Evolutionary conservation across 1,284 basidiomycete genomes (phyloP), one percentile per base, ranked within the genome.

Genomic region (Pterulicium gracile): DNA sequence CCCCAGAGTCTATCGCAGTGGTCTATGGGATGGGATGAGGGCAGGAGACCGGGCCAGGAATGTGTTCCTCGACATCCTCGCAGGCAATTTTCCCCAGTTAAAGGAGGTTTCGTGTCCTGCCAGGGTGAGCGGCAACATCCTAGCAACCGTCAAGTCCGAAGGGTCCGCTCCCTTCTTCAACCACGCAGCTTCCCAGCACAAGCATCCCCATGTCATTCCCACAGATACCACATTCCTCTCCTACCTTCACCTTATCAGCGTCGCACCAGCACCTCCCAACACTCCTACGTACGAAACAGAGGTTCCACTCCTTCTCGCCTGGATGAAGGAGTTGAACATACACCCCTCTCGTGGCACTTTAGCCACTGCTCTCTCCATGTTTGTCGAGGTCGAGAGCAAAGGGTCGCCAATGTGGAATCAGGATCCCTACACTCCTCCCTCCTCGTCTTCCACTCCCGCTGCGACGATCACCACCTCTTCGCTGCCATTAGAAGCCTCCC

Each of bases 291-390:
- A 67, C 1, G 65, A 73, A 2, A 58, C 63, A 0, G 79, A 86
- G 56, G 80, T 92, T 24, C 79, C 88, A 0, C 66, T 75, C n/a
- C 69, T 71, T 2, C 64, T 94, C 1, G 79, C 75, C 3, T 92
- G 88, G 86, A 90, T 90, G 87, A 72, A 73, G 2, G 66, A 65
- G 17, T 56, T 88, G 13, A 60, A 61, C 0, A 62, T 91, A 12
- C 35, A 43, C 19, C 88, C 88, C 0, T 64, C 64, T 3, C 60
- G 58, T 19, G 60, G 67, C 40, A 84, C 82, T 3, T 60, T 92
- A 10, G 73, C 77, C 0, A 58, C 77, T 0, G 79, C 81, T 18
- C 58, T 93, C 46, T 75, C 81, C 44, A 74, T 81, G 50, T 84
- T 86, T 70, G 72, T 69, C 15, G 86, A 92, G 56, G 75, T 81